Conservation (phyloP, 2,329 filamentous ascomycete genomes). For the Ophiostoma tasmaniense region DNA sequence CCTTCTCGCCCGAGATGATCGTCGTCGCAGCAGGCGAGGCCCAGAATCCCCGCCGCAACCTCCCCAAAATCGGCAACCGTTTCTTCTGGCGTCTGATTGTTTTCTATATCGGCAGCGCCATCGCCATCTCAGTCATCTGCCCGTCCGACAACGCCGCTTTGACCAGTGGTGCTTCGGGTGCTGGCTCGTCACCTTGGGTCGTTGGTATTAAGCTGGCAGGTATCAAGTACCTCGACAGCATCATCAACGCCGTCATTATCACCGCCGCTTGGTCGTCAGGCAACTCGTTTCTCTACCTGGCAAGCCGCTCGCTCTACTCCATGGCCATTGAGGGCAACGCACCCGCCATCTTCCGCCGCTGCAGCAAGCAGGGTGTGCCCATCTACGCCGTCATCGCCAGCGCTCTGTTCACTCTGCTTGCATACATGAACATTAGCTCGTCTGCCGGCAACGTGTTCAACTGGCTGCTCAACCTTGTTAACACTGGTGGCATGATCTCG, state of each 20-base stretch:
- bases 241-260: conserved; percentile 54
- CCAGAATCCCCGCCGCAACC: conserved; percentile 46
- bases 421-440: conserved; percentile 34
- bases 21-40: conserved; percentile 44
- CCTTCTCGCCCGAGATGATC: conserved; percentile 55
- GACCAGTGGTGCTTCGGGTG: conserved; percentile 42
- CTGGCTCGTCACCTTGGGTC: conserved; percentile 30
- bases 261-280: conserved; percentile 52
- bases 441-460: conserved; percentile 21
- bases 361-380: conserved; percentile 50
- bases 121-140: conserved; percentile 55
- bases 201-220: conserved; percentile 50
- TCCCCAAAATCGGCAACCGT: conserved; percentile 57
- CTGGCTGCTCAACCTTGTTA: not conserved
- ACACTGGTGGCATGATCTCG: not conserved
- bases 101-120: conserved; percentile 58
- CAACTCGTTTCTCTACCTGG: conserved; percentile 54
- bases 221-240: conserved; percentile 45
- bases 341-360: conserved; percentile 38
- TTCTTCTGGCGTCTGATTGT: conserved; percentile 57
- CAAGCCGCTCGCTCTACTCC: conserved; percentile 53
- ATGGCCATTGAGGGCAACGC: conserved; percentile 50
- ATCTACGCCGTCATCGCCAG: conserved; percentile 58
- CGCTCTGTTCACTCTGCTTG: conserved; percentile 30
- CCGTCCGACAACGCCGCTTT: conserved; percentile 51